Percentiles rank a stretch among this genome's conserved stretches.
Evolutionary conservation across 345 rosid species (phyloP).

Genomic region (Melaleuca quinquenervia): DNA sequence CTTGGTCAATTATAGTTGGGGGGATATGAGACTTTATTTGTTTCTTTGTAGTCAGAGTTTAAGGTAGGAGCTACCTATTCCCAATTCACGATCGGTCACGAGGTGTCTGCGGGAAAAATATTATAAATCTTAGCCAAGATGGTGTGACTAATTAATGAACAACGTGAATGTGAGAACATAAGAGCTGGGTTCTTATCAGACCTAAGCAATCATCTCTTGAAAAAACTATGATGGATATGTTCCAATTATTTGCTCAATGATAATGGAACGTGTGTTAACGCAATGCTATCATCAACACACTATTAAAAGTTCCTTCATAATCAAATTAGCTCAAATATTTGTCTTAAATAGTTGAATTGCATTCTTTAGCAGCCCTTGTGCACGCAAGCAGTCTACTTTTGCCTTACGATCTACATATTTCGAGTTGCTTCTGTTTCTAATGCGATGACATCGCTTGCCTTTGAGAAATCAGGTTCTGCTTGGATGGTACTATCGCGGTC

Average conservation of each 20-base stretch:
- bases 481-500: constrained; percentile 89
- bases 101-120: not conserved
- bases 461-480: constrained; percentile 59
- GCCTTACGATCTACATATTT: not conserved
- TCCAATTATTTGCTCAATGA: not conserved
- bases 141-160: not conserved
- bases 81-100: not conserved
- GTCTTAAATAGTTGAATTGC: not conserved
- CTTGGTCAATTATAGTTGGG: not conserved
- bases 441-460: not conserved
- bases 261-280: not conserved
- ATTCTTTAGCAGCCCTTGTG: not conserved
- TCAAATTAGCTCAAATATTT: not conserved
- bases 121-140: not conserved
- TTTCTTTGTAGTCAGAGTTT: not conserved
- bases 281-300: not conserved
- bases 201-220: not conserved
- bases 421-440: not conserved
- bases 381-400: not conserved
- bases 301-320: not conserved
- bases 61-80: not conserved
- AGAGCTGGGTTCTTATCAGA: not conserved
- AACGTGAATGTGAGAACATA: not conserved
- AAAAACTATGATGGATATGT: not conserved
- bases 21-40: not conserved